Conservation (phyloP, 2,329 filamentous ascomycete genomes). For the Penicillium vulpinum region DNA sequence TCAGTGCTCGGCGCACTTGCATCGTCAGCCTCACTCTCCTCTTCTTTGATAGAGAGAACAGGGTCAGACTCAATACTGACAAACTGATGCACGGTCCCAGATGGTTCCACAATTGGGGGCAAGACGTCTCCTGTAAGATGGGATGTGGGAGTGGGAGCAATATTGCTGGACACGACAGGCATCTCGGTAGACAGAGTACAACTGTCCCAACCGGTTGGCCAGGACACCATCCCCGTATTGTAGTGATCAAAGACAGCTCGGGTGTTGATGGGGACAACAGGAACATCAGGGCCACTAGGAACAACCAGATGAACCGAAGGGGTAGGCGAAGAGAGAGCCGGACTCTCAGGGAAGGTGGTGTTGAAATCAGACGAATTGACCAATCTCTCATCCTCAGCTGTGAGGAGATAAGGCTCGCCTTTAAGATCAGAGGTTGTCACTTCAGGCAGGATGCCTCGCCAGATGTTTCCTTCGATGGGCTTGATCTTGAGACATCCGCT, state of each 20-base stretch:
- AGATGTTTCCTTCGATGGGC: neutral
- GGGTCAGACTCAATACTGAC: neutral
- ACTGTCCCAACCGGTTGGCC: too few relatives aligned
- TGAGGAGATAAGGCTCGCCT: neutral
- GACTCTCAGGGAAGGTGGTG: neutral
- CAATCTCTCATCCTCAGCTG: neutral
- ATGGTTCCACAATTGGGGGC: neutral
- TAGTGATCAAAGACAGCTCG: neutral
- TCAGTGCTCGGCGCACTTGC: neutral
- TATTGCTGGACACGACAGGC: neutral
- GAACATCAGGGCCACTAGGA: slow-evolving; percentile 1
- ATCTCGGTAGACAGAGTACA: neutral
- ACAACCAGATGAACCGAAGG: neutral
- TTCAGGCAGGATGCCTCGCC: slow-evolving; percentile 1
- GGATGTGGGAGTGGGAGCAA: neutral
- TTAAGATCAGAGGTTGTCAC: neutral
- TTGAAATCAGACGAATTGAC: neutral
- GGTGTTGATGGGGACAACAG: neutral
- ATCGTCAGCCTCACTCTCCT: neutral
- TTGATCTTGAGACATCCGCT: neutral
- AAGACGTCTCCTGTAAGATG: neutral
- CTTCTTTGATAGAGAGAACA: neutral
- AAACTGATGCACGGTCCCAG: neutral
- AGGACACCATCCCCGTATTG: neutral
- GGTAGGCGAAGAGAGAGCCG: neutral